Base-by-base conservation (phyloP, 148 eudicot genomes). In the Selenicereus undatus region DNA sequence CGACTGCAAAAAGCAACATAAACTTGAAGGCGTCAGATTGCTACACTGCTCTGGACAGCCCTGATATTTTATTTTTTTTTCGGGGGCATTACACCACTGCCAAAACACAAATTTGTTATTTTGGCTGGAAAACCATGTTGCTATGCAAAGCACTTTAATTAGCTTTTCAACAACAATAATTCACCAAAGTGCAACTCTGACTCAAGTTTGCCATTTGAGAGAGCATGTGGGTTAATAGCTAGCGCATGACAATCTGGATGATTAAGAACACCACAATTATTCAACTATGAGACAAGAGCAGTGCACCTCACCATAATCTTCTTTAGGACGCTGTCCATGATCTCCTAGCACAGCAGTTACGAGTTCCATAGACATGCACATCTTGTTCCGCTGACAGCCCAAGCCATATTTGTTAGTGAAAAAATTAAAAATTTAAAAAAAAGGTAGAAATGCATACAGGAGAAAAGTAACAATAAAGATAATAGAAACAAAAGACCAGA, bases 311-410 rank as follows among this genome's bases (percentile, higher is more conserved):
- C 99, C 99, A 81, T 88, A 96, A 89, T 96, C 99, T 69, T 91
- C 93, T 74, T 70, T 89, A 62, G 99, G 99, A 22, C 99, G 94
- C 82, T 96, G 99, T 82, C 99, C 99, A 77, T 96, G 99, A 80
- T 96, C 99, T 81, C 98, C 99, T 77, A 96, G 79, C 76, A 96
- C 97, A 86, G 99, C 99, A 80, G 99, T 96, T 42, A 96, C 99
- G 81, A 96, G 86, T 89, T 96, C 99, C 99, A 96, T 96, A 72
- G 99, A 91, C 83, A 93, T 76, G 83, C 97, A 93, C 89, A 93
- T 91, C 69, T 88, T 93, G 74, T 86, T 91, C 62, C 80, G 87
- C 99, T 96, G 87, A 73, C 84, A 84, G 39, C 8, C 77, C 77
- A 43, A 1, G 56, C 10, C 51, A 62, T n/a, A 76, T 64, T 76